Conservation (phyloP, 345 rosid genomes). For the Combretum micranthum region DNA sequence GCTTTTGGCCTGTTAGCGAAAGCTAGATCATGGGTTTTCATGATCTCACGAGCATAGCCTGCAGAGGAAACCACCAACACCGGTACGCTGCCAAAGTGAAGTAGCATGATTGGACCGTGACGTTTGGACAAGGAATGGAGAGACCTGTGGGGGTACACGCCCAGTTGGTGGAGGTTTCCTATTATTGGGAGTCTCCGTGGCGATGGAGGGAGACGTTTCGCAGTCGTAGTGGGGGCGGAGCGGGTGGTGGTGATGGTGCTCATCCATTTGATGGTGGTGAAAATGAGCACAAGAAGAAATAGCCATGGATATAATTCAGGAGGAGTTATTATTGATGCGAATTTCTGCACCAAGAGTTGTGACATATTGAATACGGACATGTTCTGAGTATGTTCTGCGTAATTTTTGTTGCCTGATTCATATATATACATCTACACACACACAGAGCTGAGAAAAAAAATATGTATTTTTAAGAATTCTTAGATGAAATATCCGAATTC, state of each 20-base stretch:
- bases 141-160: constrained; percentile 37
- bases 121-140: constrained; percentile 27
- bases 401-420: no score
- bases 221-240: background rate
- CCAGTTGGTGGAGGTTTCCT: constrained; percentile 58
- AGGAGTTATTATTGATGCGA: no score
- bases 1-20: constrained; percentile 40
- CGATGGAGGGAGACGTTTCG: constrained; percentile 27
- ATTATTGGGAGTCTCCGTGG: constrained; percentile 44
- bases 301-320: no score
- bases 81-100: constrained; percentile 41
- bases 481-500: no score
- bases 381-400: no score
- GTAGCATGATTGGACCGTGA: constrained; percentile 54
- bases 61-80: constrained; percentile 48
- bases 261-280: constrained; percentile 1
- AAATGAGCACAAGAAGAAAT: background rate
- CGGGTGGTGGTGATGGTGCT: background rate
- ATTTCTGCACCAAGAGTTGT: no score
- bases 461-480: no score
- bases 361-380: no score
- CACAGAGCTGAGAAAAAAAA: no score
- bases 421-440: no score
- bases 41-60: constrained; percentile 31
- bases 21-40: constrained; percentile 48